Evolutionary conservation across 805 yeast genomes (phyloP).

Genomic region (Wickerhamiella allomyrinae): DNA sequence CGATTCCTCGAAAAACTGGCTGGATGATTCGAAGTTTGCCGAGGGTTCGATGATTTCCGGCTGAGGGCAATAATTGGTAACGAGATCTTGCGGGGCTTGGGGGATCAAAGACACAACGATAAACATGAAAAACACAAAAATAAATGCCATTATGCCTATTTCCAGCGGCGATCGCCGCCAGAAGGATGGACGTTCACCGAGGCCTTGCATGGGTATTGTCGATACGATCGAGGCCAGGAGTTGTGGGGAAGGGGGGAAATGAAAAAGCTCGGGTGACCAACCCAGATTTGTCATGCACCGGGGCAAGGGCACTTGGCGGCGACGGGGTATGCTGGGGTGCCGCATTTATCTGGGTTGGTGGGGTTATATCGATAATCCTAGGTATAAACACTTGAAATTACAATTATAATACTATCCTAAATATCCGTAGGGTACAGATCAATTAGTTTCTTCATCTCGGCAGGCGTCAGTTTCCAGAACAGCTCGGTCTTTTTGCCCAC

Average conservation of each 20-base stretch:
- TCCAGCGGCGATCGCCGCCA: constrained; percentile 13
- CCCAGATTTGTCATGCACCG: too few relatives aligned
- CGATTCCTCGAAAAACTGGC: constrained; percentile 8
- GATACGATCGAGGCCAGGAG: too few relatives aligned
- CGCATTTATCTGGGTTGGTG: too few relatives aligned
- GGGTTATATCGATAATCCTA: too few relatives aligned
- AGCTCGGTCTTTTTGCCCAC: constrained; percentile 12
- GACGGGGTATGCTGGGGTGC: too few relatives aligned
- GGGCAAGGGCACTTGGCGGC: too few relatives aligned
- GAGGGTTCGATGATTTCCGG: constrained; percentile 2
- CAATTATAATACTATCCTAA: too few relatives aligned
- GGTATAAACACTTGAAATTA: too few relatives aligned
- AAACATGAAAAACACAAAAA: constrained; percentile 10
- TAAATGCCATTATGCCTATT: constrained; percentile 14
- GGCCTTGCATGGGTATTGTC: neutral
- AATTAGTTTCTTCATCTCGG: constrained; percentile 4
- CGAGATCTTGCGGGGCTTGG: constrained; percentile 9
- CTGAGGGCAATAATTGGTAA: constrained; percentile 18
- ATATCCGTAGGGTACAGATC: constrained; percentile 11
- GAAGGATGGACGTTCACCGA: neutral
- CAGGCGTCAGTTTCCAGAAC: constrained; percentile 14
- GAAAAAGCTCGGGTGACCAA: too few relatives aligned
- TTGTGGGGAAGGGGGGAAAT: too few relatives aligned
- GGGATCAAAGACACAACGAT: constrained; percentile 14
- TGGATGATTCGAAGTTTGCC: constrained; percentile 3